These are phyloP conservation scores for Piedraia hortae DNA, from an alignment of 2,329 filamentous ascomycete genomes.

Conservation along the genomic window DNA sequence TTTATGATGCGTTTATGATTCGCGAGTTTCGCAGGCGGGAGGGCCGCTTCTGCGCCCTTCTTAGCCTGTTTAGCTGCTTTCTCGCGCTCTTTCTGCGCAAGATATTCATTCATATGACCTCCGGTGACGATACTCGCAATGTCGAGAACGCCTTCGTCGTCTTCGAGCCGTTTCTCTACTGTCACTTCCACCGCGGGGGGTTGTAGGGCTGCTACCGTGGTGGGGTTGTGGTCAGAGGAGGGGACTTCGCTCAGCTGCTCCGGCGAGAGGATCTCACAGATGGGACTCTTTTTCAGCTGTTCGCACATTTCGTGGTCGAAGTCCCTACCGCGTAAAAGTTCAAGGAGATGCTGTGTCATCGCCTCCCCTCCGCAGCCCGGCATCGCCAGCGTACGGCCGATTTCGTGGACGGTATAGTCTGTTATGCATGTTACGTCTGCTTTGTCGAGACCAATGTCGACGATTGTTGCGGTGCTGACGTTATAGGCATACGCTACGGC, in stretches of 20 bases:
- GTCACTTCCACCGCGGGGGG: constrained; percentile 28
- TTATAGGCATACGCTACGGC: constrained; percentile 64
- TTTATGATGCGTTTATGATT: constrained; percentile 45
- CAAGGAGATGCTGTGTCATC: constrained; percentile 47
- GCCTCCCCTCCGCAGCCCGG: constrained; percentile 57
- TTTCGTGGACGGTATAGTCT: constrained; percentile 50
- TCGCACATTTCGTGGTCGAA: constrained; percentile 36
- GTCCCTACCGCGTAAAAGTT: constrained; percentile 30
- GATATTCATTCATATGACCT: constrained; percentile 46
- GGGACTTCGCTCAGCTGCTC: constrained; percentile 23
- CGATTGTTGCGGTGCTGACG: constrained; percentile 50
- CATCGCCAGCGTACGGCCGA: constrained; percentile 32
- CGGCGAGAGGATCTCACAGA: constrained; percentile 31
- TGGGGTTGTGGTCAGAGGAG: constrained; percentile 24
- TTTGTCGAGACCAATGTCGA: constrained; percentile 81
- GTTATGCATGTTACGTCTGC: constrained; percentile 76
- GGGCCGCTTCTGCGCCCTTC: constrained; percentile 22
- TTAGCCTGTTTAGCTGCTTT: constrained; percentile 39
- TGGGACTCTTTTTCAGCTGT: constrained; percentile 33
- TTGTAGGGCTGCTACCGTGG: constrained; percentile 20
- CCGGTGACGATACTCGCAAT: constrained; percentile 64
- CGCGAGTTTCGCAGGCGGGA: constrained; percentile 33
- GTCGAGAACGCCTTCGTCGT: constrained; percentile 50
- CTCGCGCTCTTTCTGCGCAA: constrained; percentile 60
- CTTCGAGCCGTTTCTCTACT: constrained; percentile 22